Conservation (phyloP, 805 yeast species). For the Cyberlindnera mycetangii region DNA sequence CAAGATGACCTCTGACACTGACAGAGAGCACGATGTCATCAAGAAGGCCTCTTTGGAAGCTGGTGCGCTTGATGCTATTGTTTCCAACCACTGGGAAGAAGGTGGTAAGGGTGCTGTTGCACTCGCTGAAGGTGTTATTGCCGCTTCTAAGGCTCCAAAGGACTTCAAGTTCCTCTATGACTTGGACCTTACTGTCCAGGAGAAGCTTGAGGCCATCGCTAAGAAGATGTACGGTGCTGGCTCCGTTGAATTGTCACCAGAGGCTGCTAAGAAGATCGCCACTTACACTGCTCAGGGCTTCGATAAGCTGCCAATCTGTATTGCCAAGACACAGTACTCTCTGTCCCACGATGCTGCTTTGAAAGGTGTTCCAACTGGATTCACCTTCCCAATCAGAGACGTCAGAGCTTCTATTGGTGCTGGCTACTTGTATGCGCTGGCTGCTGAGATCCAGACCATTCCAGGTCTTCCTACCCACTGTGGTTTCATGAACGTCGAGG, state of each 20-base stretch:
- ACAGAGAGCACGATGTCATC: slow-evolving; percentile 64
- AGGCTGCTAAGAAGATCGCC: slow-evolving; percentile 67
- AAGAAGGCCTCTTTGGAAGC: slow-evolving; percentile 66
- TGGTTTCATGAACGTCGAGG: slow-evolving; percentile 86
- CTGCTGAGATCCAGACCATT: slow-evolving; percentile 82
- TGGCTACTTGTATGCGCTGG: slow-evolving; percentile 79
- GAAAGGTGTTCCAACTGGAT: slow-evolving; percentile 82
- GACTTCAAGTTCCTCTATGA: slow-evolving; percentile 58
- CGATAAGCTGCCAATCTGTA: slow-evolving; percentile 75
- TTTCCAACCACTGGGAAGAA: slow-evolving; percentile 82
- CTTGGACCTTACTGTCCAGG: slow-evolving; percentile 58
- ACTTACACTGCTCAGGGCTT: slow-evolving; percentile 72
- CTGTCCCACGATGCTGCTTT: slow-evolving; percentile 77
- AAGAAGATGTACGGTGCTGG: slow-evolving; percentile 76
- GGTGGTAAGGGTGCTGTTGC: slow-evolving; percentile 82
- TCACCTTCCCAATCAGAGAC: slow-evolving; percentile 78
- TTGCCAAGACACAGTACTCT: slow-evolving; percentile 85
- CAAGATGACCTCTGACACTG: slow-evolving; percentile 72
- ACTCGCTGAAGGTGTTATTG: slow-evolving; percentile 67
- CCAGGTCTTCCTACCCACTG: slow-evolving; percentile 85
- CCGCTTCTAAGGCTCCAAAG: slow-evolving; percentile 47
- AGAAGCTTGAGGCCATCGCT: slow-evolving; percentile 65
- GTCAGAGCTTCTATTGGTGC: slow-evolving; percentile 79
- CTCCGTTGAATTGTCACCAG: slow-evolving; percentile 63
- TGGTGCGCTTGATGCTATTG: slow-evolving; percentile 77